These are phyloP conservation scores for Pseudozyma pruni DNA, from an alignment of 1,284 basidiomycete genomes.

Conservation along the genomic window DNA sequence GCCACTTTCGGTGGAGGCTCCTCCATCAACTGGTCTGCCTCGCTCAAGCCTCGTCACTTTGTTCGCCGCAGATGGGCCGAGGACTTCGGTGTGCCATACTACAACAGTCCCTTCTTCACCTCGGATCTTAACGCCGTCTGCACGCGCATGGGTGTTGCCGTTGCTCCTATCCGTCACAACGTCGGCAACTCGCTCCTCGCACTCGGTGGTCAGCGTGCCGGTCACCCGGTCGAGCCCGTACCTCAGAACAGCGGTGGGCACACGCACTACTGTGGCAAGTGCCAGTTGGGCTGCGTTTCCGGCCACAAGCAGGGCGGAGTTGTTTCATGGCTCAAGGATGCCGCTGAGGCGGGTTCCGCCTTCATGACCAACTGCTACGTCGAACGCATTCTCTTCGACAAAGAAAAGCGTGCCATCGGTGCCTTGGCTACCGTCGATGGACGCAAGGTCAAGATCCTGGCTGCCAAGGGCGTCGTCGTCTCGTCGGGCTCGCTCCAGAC, in stretches of 20 bases:
- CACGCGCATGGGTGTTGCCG: constrained; percentile 68
- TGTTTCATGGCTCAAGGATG: constrained; percentile 68
- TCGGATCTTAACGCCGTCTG: constrained; percentile 68
- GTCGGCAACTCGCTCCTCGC: constrained; percentile 67
- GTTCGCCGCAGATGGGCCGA: constrained; percentile 69
- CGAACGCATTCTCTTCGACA: constrained; percentile 68
- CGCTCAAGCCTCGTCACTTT: constrained; percentile 68
- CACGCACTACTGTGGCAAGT: constrained; percentile 69
- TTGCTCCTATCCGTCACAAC: constrained; percentile 68
- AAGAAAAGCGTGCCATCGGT: constrained; percentile 55
- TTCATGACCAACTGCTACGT: constrained; percentile 67
- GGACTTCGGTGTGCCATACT: constrained; percentile 68
- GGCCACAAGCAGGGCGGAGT: constrained; percentile 68
- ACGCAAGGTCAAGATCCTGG: constrained; percentile 62
- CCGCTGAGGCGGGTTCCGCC: constrained; percentile 66
- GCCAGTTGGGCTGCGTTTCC: constrained; percentile 68
- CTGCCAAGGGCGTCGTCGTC: constrained; percentile 68
- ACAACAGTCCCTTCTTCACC: constrained; percentile 65
- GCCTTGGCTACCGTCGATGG: constrained; percentile 60
- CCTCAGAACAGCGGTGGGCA: constrained; percentile 69
- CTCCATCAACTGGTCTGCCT: constrained; percentile 71
- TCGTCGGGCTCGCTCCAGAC: constrained; percentile 69
- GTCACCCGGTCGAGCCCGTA: constrained; percentile 64
- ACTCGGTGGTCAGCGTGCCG: constrained; percentile 62
- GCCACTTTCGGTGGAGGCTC: constrained; percentile 70